Percentiles rank a stretch among this genome's conserved stretches.
Conservation (phyloP, 2,329 filamentous ascomycete species). For the Chaetothyriales sp. region DNA sequence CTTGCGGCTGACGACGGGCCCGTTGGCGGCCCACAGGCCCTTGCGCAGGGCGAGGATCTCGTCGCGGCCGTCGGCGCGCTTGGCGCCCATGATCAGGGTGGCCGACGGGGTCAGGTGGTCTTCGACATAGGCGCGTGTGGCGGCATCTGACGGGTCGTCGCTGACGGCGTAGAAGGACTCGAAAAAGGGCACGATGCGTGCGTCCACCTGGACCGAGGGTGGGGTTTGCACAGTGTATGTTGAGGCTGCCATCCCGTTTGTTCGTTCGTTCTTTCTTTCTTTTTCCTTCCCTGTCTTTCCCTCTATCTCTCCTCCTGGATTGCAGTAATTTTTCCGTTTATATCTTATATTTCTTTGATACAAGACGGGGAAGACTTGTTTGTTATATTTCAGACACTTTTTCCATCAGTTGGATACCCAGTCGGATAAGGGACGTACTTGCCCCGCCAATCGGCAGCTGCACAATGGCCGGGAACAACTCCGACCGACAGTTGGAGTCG, state of each 20-base stretch:
- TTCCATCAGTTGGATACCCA: too few relatives aligned
- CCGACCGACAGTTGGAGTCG: too few relatives aligned
- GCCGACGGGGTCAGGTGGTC: slow-evolving; percentile 34
- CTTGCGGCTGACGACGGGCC: slow-evolving; percentile 27
- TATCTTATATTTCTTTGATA: too few relatives aligned
- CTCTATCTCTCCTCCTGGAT: slow-evolving; percentile 2
- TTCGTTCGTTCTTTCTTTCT: slow-evolving; percentile 17
- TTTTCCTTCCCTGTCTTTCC: too few relatives aligned
- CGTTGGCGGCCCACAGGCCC: slow-evolving; percentile 33
- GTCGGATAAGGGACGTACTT: too few relatives aligned
- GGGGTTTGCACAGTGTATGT: slow-evolving; percentile 11
- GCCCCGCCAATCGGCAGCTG: too few relatives aligned
- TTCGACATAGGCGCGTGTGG: slow-evolving; percentile 34
- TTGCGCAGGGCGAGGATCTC: slow-evolving; percentile 38
- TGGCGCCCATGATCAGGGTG: slow-evolving; percentile 38
- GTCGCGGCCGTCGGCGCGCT: slow-evolving; percentile 29
- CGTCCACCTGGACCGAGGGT: slow-evolving; percentile 4
- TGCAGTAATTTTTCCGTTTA: too few relatives aligned
- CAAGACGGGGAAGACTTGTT: background rate
- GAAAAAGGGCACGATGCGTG: slow-evolving; percentile 16
- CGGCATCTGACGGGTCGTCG: slow-evolving; percentile 24
- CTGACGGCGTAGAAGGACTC: slow-evolving; percentile 17
- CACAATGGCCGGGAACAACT: too few relatives aligned
- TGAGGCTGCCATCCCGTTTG: slow-evolving; percentile 9
- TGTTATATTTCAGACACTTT: background rate